Evolutionary conservation across 2,329 filamentous ascomycete species (phyloP), one percentile per base, ranked within the genome.

Genomic region (Trematosphaeria pertusa): DNA sequence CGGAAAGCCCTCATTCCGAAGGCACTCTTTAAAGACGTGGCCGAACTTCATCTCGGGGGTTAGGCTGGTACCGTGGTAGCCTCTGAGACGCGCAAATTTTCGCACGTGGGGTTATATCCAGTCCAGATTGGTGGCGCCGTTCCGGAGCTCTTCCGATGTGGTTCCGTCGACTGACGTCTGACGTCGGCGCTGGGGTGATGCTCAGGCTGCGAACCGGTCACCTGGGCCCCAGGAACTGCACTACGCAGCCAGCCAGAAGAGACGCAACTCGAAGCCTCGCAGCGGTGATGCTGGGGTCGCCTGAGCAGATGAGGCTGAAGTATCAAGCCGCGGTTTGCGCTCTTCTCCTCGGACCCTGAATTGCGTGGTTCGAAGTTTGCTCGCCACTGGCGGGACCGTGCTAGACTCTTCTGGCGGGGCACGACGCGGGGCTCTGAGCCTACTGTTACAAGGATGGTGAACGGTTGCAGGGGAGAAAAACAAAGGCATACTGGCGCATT

Each of bases 41-140:
- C 86, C 89, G 72, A 95, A 96, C 79, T 96, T 96, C 91, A 96
- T 96, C 53, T 45, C 49, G 28, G 50, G 18, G 42, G 31, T 32
- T n/a, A 5, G 31, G 26, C 37, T 30, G 52, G 52, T 36, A 42
- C 48, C 50, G 55, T 54, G 51, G 56, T 54, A 58, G 53, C 62
- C 57, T 58, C 44, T 65, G 55, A 54, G 40, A 43, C 22, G 36
- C 35, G 55, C 46, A 49, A 46, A 54, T 49, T 45, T 37, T 44
- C 31, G 48, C 69, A 71, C 67, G 67, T 71, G 61, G 56, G 51
- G 22, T 20, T 36, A 33, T 33, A 38, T 36, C 37, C 40, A 47
- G 49, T 43, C 46, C 39, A 32, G 43, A 54, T 50, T 53, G 52
- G 51, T 12, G 56, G 46, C 41, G 40, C 21, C 8, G 24, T 40